Conservation (phyloP, 495 filamentous ascomycete genomes). For the Penicillium canariense region DNA sequence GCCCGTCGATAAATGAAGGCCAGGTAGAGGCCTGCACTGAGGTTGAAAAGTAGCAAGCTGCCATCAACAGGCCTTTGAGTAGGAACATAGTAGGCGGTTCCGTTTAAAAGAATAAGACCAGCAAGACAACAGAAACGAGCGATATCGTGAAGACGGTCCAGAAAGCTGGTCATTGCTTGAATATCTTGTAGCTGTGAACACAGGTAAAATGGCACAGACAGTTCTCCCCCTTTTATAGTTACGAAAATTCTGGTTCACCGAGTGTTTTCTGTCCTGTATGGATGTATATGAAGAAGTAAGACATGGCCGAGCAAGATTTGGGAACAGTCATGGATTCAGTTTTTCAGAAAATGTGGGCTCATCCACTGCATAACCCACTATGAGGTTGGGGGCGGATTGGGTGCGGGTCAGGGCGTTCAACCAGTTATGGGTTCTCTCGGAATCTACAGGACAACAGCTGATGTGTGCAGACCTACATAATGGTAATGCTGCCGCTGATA, state of each 20-base stretch:
- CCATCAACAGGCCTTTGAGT: neutral
- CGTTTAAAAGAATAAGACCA: neutral
- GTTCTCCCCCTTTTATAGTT: neutral
- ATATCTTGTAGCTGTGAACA: neutral
- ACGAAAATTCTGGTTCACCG: neutral
- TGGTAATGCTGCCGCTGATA: neutral
- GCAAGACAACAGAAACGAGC: no score
- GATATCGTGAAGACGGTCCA: neutral
- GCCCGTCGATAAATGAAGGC: neutral
- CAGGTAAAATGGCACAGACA: neutral
- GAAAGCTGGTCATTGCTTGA: neutral
- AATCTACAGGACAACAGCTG: no score
- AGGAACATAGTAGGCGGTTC: neutral
- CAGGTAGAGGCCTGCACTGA: neutral
- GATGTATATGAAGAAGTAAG: no score
- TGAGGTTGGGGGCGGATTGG: neutral
- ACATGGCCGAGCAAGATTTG: no score
- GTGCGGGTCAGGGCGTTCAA: neutral
- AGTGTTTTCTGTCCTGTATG: neutral
- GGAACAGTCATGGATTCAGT: neutral
- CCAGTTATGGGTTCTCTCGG: neutral
- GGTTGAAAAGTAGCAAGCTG: neutral
- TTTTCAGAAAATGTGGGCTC: neutral
- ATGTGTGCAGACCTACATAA: neutral
- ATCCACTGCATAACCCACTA: neutral